phyloP scores from a whole-genome alignment of 1,284 basidiomycete species.

The Peniophora sp. region DNA sequence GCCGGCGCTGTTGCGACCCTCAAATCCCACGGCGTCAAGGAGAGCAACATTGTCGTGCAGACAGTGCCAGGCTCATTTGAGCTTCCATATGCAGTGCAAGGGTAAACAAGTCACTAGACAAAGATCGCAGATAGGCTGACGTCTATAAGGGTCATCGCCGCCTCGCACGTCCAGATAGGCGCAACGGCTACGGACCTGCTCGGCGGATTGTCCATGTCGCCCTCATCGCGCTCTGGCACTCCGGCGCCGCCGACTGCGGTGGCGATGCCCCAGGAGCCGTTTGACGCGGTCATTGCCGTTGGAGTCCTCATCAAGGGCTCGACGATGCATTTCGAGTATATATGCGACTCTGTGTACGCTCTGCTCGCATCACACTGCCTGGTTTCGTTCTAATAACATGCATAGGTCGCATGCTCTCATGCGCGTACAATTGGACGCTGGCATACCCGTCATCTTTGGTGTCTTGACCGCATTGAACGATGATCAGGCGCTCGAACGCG shows the following conservation, averaged over 20 bases:
- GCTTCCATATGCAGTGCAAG: conserved; percentile 79
- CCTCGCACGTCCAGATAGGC: conserved; percentile 72
- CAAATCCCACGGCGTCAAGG: conserved; percentile 80
- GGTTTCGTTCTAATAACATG: no score
- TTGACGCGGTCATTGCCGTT: conserved; percentile 94
- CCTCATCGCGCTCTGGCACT: conserved; percentile 40
- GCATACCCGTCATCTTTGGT: conserved; percentile 94
- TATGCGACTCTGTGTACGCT: conserved; percentile 71
- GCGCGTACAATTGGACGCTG: conserved; percentile 88
- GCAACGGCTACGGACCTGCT: conserved; percentile 74
- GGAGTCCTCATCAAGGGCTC: conserved; percentile 96
- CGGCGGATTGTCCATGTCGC: conserved; percentile 46
- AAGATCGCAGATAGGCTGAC: neutral
- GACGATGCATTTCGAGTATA: conserved; percentile 99
- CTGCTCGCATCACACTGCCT: no score
- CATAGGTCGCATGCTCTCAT: conserved; percentile 76
- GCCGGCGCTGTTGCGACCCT: conserved; percentile 72
- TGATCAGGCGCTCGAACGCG: conserved; percentile 89
- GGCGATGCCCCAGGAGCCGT: conserved; percentile 54
- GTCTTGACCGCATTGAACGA: conserved; percentile 91
- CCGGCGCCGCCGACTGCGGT: conserved; percentile 31
- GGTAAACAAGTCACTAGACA: conserved; percentile 36
- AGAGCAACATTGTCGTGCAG: conserved; percentile 85
- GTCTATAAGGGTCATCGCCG: conserved; percentile 64
- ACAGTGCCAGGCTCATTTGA: conserved; percentile 93